A percentile compares a stretch with the other conserved stretches of the same genome.
Evolutionary conservation across 2,329 filamentous ascomycete species (phyloP).

Genomic region (Fusarium aywerte): DNA sequence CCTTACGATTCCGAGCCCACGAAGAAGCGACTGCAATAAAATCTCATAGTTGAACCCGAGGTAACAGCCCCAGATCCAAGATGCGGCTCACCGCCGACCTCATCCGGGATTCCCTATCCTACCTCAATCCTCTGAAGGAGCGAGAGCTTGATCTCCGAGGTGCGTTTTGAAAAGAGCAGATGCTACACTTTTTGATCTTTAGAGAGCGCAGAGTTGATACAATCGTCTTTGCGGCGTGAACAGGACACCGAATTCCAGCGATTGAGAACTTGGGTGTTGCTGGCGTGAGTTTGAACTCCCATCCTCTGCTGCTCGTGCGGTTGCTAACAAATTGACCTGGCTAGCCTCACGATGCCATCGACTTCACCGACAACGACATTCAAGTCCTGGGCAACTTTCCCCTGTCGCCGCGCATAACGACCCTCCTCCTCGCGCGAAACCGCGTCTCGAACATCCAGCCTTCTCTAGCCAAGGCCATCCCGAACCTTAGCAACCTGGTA

Average conservation of each 20-base stretch:
- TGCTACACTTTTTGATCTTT: conserved; percentile 77
- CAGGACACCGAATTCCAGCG: conserved; percentile 96
- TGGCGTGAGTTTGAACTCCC: conserved; percentile 69
- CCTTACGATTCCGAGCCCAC: background rate
- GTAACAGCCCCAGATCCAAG: conserved; percentile 49
- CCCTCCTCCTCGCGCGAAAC: conserved; percentile 89
- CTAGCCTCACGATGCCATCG: conserved; percentile 94
- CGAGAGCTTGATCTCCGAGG: conserved; percentile 99
- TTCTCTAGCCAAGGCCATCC: conserved; percentile 77
- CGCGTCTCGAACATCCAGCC: conserved; percentile 85
- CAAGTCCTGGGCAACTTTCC: conserved; percentile 91
- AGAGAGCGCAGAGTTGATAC: conserved; percentile 82
- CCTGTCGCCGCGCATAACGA: conserved; percentile 85
- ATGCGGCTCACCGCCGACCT: conserved; percentile 98
- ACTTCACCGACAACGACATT: conserved; percentile 98
- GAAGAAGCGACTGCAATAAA: background rate
- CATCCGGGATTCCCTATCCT: conserved; percentile 93
- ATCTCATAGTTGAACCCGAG: conserved; percentile 28
- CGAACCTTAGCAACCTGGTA: conserved; percentile 83
- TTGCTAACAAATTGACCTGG: conserved; percentile 9
- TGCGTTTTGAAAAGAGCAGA: conserved; percentile 95
- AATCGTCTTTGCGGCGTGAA: conserved; percentile 61
- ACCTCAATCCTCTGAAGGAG: conserved; percentile 98
- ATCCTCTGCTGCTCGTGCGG: background rate
- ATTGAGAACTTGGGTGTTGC: conserved; percentile 98